Evolutionary conservation across 2,329 filamentous ascomycete genomes (phyloP).

Genomic region (Aspergillus sp.): DNA sequence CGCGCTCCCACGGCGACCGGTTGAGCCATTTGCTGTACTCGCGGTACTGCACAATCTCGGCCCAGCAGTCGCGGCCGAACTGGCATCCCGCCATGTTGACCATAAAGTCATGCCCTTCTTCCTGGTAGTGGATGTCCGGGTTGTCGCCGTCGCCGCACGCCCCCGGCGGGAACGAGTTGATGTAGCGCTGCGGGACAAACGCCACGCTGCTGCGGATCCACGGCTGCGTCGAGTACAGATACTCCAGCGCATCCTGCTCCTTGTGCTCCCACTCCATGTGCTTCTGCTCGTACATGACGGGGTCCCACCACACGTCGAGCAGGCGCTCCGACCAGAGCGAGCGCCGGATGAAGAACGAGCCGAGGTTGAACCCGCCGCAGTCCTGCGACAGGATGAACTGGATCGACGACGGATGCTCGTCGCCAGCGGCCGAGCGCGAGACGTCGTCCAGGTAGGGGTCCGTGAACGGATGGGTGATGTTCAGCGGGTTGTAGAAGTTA

Average conservation of each 20-base stretch:
- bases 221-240: conserved; percentile 85
- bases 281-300: conserved; percentile 93
- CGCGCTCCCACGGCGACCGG: conserved; percentile 73
- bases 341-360: conserved; percentile 87
- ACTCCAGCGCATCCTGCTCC: conserved; percentile 92
- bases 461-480: conserved; percentile 80
- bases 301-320: conserved; percentile 98
- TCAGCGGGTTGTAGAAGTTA: conserved; percentile 91
- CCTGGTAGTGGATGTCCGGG: conserved; percentile 77
- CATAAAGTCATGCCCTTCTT: conserved; percentile 83
- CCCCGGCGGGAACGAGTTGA: conserved; percentile 91
- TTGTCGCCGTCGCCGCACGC: conserved; percentile 69
- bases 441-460: conserved; percentile 73
- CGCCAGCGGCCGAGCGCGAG: conserved; percentile 70
- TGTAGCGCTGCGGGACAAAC: conserved; percentile 85
- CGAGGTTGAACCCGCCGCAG: conserved; percentile 92
- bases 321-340: conserved; percentile 87
- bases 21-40: conserved; percentile 89
- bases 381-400: conserved; percentile 90
- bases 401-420: conserved; percentile 74
- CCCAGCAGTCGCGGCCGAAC: conserved; percentile 96
- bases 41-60: conserved; percentile 94
- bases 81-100: conserved; percentile 99
- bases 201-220: conserved; percentile 88
- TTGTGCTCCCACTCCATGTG: conserved; percentile 99